These are phyloP conservation scores for Backusella westeae DNA, from an alignment of 192 early-diverging fungal species.

Conservation along the genomic window DNA sequence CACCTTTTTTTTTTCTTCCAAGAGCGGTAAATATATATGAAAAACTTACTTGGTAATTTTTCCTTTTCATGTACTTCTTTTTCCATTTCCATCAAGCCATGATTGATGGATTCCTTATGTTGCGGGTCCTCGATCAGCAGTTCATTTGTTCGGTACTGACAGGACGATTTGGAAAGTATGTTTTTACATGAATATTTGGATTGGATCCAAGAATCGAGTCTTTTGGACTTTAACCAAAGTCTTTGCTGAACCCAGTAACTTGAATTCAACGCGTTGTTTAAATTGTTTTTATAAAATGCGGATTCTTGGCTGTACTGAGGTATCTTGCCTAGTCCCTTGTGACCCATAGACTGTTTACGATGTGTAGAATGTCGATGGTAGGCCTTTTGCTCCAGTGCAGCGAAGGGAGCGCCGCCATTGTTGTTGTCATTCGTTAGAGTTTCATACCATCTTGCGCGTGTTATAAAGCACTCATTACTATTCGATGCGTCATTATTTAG, in stretches of 20 bases:
- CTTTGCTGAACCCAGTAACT: not conserved
- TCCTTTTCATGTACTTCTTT: not conserved
- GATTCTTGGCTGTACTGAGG: not conserved
- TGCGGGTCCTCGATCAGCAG: not conserved
- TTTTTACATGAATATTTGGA: slow-evolving; percentile 2
- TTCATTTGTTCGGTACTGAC: slow-evolving; percentile 2
- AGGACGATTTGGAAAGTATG: not conserved
- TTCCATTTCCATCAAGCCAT: not conserved
- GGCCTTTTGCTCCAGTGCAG: slow-evolving; percentile 5
- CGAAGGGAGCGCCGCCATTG: not conserved
- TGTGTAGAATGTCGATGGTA: not conserved
- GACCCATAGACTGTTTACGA: not conserved
- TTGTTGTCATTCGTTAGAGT: not conserved
- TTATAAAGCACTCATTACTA: not conserved
- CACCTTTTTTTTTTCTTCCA: not conserved
- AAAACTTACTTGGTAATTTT: slow-evolving; percentile 8
- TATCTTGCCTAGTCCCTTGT: not conserved
- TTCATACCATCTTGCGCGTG: not conserved
- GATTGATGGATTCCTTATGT: not conserved
- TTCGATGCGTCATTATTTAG: not conserved
- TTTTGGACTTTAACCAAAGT: slow-evolving; percentile 16
- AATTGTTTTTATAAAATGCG: not conserved
- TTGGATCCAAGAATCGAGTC: not conserved
- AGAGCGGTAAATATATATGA: not conserved
- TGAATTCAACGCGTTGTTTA: not conserved